Percentiles rank a stretch among this genome's conserved stretches.
phyloP scores from a whole-genome alignment of 2,329 filamentous ascomycete species.

The Trichoderma asperellum region DNA sequence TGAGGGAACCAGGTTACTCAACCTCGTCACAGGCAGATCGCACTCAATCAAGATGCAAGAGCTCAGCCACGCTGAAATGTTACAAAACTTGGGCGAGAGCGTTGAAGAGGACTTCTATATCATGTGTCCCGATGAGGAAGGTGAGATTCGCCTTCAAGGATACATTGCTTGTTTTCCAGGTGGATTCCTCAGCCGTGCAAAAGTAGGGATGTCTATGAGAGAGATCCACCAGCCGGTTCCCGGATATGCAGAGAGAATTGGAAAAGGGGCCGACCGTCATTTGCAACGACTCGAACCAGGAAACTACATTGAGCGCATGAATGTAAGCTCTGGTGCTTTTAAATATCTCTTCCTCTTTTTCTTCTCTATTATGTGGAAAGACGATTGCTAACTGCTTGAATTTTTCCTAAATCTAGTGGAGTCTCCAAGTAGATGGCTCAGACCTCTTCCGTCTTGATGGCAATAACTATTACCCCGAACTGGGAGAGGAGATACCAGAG shows the following conservation, averaged over 20 bases:
- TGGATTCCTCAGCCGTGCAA: not conserved
- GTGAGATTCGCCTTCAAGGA: not conserved
- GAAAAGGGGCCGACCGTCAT: not conserved
- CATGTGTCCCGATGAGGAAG: not conserved
- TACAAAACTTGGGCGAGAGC: not conserved
- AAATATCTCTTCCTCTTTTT: not conserved
- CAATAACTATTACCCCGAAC: constrained; percentile 1
- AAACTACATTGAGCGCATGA: not conserved
- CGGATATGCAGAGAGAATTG: not conserved
- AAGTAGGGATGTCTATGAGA: not conserved
- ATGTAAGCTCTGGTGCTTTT: not conserved
- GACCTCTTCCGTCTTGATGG: constrained; percentile 1
- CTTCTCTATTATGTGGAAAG: not conserved
- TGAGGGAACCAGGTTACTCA: not conserved
- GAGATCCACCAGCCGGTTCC: constrained; percentile 3
- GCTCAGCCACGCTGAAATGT: not conserved
- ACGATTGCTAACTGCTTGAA: too few species aligned
- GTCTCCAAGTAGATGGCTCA: not conserved
- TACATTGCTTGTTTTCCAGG: not conserved
- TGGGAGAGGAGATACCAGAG: not conserved
- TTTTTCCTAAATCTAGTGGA: not conserved
- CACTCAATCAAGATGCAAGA: not conserved
- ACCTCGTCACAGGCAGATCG: not conserved
- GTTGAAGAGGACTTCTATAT: not conserved
- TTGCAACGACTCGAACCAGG: not conserved